phyloP scores from a whole-genome alignment of 768 basidiomycete species.

The Mycena rebaudengoi region DNA sequence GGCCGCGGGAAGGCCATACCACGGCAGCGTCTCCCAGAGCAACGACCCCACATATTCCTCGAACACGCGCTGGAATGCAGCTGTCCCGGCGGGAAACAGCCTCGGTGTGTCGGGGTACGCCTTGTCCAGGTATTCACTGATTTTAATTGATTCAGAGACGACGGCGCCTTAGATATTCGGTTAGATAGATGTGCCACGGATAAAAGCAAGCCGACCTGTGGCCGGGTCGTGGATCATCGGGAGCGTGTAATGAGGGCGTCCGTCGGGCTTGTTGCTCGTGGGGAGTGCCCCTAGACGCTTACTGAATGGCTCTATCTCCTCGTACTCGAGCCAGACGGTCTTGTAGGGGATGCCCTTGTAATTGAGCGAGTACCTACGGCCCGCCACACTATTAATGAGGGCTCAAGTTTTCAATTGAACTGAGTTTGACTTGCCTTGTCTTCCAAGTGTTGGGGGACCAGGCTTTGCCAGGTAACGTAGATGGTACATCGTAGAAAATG shows the following conservation, averaged over 20 bases:
- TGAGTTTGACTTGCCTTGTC: too few relatives aligned
- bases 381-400: too few relatives aligned
- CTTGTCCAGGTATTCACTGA: constrained; percentile 53
- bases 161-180: too few relatives aligned
- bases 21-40: neutral
- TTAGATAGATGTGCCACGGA: neutral
- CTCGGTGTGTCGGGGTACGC: constrained; percentile 46
- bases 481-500: too few relatives aligned
- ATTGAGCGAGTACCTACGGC: constrained; percentile 24
- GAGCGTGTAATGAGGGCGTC: constrained; percentile 42
- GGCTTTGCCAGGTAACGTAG: too few relatives aligned
- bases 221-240: constrained; percentile 52
- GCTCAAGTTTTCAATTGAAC: too few relatives aligned
- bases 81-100: constrained; percentile 40
- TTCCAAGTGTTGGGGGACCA: too few relatives aligned
- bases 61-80: constrained; percentile 17
- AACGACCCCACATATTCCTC: neutral
- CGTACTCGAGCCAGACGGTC: constrained; percentile 53
- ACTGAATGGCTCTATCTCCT: constrained; percentile 44
- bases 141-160: constrained; percentile 46
- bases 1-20: constrained; percentile 25
- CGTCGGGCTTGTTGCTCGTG: constrained; percentile 34
- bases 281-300: constrained; percentile 39
- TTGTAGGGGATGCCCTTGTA: constrained; percentile 36
- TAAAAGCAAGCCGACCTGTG: constrained; percentile 30